A percentile compares a stretch with the other conserved stretches of the same genome.
Evolutionary conservation across 192 early-diverging fungal species (phyloP).

Genomic region (Thamnidium elegans): DNA sequence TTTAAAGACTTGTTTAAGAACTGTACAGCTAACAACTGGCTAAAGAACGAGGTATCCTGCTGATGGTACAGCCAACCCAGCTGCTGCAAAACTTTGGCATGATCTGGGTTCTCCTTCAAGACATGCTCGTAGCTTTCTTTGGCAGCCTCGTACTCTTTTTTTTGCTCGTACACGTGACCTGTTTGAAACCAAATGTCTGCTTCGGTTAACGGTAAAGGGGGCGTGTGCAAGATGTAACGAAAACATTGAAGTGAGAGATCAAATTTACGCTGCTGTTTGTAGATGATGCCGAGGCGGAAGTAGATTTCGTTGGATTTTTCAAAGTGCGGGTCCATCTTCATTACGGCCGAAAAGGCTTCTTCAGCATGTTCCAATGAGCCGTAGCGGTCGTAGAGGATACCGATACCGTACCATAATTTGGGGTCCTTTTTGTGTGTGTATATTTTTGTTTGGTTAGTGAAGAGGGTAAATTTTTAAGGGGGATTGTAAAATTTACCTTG

Average conservation of each 20-base stretch:
- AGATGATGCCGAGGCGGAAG: slow-evolving; percentile 97
- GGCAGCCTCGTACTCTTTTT: slow-evolving; percentile 79
- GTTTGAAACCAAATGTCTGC: slow-evolving; percentile 99
- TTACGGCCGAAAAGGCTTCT: slow-evolving; percentile 93
- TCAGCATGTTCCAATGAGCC: slow-evolving; percentile 97
- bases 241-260: slow-evolving; percentile 82
- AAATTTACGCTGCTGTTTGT: slow-evolving; percentile 88
- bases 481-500: slow-evolving; percentile 60
- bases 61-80: slow-evolving; percentile 95
- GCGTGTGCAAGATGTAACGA: slow-evolving; percentile 78
- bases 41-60: slow-evolving; percentile 74
- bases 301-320: slow-evolving; percentile 98
- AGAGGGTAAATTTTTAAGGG: too few relatives aligned
- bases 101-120: slow-evolving; percentile 84
- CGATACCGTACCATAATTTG: slow-evolving; percentile 99
- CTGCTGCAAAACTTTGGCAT: slow-evolving; percentile 95
- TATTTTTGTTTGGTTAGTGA: too few relatives aligned
- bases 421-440: slow-evolving; percentile 76
- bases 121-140: slow-evolving; percentile 94
- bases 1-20: slow-evolving; percentile 84
- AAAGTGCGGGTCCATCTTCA: slow-evolving; percentile 93
- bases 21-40: slow-evolving; percentile 81
- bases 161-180: slow-evolving; percentile 94
- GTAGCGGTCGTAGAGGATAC: slow-evolving; percentile 96
- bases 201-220: slow-evolving; percentile 93